Evolutionary conservation across 75 land plant species (phyloP).

Genomic region (Pinus tabuliformis): DNA sequence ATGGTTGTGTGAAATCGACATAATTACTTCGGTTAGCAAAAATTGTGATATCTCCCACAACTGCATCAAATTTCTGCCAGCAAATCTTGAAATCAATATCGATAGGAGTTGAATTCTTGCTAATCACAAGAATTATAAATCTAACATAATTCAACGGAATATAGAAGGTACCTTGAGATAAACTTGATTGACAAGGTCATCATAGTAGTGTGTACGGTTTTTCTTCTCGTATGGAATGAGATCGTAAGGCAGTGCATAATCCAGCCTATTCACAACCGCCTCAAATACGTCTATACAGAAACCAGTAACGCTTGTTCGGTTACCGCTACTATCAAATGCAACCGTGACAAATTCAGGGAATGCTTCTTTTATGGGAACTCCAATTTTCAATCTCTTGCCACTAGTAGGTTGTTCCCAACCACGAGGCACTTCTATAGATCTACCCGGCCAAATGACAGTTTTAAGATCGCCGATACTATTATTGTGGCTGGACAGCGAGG

Average conservation of each 20-base stretch:
- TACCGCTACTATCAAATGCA: neutral
- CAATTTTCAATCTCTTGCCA: slow-evolving; percentile 22
- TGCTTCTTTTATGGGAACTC: slow-evolving; percentile 28
- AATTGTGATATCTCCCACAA: slow-evolving; percentile 76
- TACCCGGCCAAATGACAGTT: slow-evolving; percentile 41
- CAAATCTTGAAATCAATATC: neutral
- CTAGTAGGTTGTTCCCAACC: slow-evolving; percentile 32
- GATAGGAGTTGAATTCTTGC: neutral
- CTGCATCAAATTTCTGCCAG: slow-evolving; percentile 67
- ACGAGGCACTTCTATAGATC: slow-evolving; percentile 9
- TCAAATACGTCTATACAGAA: slow-evolving; percentile 40
- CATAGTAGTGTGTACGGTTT: neutral
- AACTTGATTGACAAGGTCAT: slow-evolving; percentile 14
- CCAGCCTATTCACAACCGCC: slow-evolving; percentile 16
- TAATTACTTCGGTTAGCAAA: slow-evolving; percentile 42
- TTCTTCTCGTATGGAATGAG: neutral
- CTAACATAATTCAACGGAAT: neutral
- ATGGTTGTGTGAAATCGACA: slow-evolving; percentile 88
- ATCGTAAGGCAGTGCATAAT: slow-evolving; percentile 26
- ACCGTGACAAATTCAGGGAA: slow-evolving; percentile 28
- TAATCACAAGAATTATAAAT: too few species aligned
- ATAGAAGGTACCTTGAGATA: slow-evolving; percentile 5
- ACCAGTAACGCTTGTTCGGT: slow-evolving; percentile 4
- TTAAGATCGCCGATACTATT: neutral
- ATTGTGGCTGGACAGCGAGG: neutral